Evolutionary conservation across 331 rosid genomes (phyloP).

Genomic region (Malus hybrid): DNA sequence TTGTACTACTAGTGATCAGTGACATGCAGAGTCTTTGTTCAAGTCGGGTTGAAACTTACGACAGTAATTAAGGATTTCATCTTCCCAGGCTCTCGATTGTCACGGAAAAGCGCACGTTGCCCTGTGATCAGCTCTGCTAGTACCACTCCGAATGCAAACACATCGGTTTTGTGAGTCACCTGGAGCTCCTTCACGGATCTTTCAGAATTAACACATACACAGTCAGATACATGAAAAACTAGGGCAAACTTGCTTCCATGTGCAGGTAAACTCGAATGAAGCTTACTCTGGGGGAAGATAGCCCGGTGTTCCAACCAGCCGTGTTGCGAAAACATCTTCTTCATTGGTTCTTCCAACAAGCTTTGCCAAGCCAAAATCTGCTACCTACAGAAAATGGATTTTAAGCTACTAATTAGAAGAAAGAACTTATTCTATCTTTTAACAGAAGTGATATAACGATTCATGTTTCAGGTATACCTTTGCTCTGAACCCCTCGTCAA

Average conservation of each 20-base stretch:
- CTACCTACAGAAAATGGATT: constrained; percentile 36
- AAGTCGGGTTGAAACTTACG: constrained; percentile 30
- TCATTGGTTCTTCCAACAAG: constrained; percentile 66
- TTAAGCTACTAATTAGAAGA: background rate
- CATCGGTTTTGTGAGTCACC: constrained; percentile 79
- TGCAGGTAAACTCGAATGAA: background rate
- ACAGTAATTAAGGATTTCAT: constrained; percentile 55
- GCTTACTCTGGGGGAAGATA: constrained; percentile 92
- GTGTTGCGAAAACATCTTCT: constrained; percentile 57
- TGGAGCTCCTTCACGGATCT: constrained; percentile 87
- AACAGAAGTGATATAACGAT: background rate
- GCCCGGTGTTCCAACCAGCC: constrained; percentile 93
- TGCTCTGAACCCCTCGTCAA: constrained; percentile 62
- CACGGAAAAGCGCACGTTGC: constrained; percentile 60
- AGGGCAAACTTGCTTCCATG: background rate
- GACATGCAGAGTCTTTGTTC: background rate
- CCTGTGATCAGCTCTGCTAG: constrained; percentile 78
- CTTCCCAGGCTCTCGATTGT: constrained; percentile 39
- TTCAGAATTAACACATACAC: background rate
- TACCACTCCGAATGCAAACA: constrained; percentile 86
- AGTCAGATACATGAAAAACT: constrained; percentile 11
- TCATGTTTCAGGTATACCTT: constrained; percentile 40
- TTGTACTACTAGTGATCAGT: background rate
- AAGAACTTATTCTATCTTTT: background rate
- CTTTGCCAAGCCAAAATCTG: constrained; percentile 83